Base-by-base conservation (phyloP, 768 basidiomycete species). In the Panus rudis region DNA sequence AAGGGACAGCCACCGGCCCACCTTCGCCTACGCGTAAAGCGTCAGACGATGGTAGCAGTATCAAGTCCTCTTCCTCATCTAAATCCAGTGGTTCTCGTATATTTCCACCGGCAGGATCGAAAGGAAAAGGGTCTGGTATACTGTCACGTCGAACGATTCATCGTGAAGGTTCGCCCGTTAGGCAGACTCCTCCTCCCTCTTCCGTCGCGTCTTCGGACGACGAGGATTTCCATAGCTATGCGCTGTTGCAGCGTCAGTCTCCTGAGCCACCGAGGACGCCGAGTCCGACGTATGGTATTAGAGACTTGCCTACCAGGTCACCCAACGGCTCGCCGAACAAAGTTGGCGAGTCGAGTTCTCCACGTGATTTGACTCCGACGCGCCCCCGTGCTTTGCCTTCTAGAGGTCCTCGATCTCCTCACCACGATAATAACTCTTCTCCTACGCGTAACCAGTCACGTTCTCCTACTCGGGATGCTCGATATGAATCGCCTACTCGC, bases 361-460 rank as follows among this genome's bases (percentile, higher is more conserved):
- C 62, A 49, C 69, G 65, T 43, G 71, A 37, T 37, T 21, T 7
- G 21, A 21, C 11, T 37, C 21, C 16, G 21, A 37, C 34, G 34
- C 7, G 70, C 1, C 70, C 70, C 31, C 66, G 67, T n/a, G 64
- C 72, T 53, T 43, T 72, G 12, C 69, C 72, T 21, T 37, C 30
- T 11, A 16, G 11, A 37, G 34, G 34, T 7, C 8, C 16, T 17
- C 34, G 16, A 7, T 7, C 34, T 17, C 16, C 34, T 37, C 34
- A 21, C 16, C 35, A 25, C 21, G 41, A 24, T 10, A 19, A 10
- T 7, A 31, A 33, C 14, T 23, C 33, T 6, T 23, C 30, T 14
- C 41, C 41, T 12, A 7, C 28, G 5, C 41, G 41, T n/a, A n/a
- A n/a, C n/a, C n/a, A n/a, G n/a, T n/a, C n/a, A n/a, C n/a, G n/a